phyloP scores from a whole-genome alignment of 805 yeast genomes.

The Pichia exigua region DNA sequence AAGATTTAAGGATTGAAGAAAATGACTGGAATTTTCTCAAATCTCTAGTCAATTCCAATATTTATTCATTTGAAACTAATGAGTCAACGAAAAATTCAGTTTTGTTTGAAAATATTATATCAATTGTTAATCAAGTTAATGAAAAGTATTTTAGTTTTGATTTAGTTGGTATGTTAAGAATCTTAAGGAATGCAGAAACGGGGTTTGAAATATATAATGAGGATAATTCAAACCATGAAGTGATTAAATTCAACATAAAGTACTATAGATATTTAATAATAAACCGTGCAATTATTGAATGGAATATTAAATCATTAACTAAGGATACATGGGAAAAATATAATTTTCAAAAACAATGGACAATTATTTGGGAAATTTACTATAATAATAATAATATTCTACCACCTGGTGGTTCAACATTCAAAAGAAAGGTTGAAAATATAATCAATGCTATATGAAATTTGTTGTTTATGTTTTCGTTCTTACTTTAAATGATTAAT shows the following conservation, averaged over 20 bases:
- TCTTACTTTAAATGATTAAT: background rate
- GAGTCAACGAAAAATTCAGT: background rate
- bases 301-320: conserved; percentile 1
- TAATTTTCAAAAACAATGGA: conserved; percentile 6
- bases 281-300: conserved; percentile 2
- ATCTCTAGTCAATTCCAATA: background rate
- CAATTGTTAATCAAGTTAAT: background rate
- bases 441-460: background rate
- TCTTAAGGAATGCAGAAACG: conserved; percentile 4
- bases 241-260: background rate
- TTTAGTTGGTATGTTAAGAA: conserved; percentile 2
- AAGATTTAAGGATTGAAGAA: background rate
- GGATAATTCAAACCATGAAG: background rate
- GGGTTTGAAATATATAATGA: conserved; percentile 3
- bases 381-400: background rate
- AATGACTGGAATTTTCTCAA: conserved; percentile 1
- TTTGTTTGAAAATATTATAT: background rate
- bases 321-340: conserved; percentile 1
- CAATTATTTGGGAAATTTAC: conserved; percentile 7
- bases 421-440: background rate
- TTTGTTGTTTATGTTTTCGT: background rate
- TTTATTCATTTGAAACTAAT: background rate
- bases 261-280: conserved; percentile 3
- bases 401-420: conserved; percentile 5
- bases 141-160: background rate